Percentiles rank a stretch among this genome's conserved stretches.
Evolutionary conservation across 768 basidiomycete genomes (phyloP).

Genomic region (Tricholoma terreum): DNA sequence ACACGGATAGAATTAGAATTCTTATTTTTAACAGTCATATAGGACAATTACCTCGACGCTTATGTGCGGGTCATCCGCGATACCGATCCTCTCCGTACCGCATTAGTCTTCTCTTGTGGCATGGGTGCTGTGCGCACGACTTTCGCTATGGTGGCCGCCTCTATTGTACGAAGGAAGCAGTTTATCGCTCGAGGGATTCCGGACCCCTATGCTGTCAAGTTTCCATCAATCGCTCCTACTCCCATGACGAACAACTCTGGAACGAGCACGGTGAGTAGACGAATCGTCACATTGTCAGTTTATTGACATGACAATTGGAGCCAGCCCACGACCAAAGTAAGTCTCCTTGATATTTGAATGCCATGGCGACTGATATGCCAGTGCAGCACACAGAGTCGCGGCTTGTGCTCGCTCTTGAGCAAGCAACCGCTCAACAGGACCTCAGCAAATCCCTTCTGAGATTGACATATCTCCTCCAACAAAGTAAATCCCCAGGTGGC

Average conservation of each 20-base stretch:
- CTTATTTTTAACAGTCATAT: neutral
- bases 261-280: constrained; percentile 43
- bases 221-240: constrained; percentile 16
- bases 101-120: constrained; percentile 92
- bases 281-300: neutral
- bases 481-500: constrained; percentile 43
- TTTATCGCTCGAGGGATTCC: constrained; percentile 58
- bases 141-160: constrained; percentile 95
- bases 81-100: constrained; percentile 76
- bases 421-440: constrained; percentile 79
- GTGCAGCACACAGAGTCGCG: constrained; percentile 53
- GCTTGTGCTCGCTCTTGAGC: constrained; percentile 64
- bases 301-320: neutral
- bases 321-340: constrained; percentile 24
- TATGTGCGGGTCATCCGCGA: constrained; percentile 80
- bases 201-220: constrained; percentile 71
- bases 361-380: neutral
- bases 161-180: constrained; percentile 79
- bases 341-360: neutral
- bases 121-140: constrained; percentile 97
- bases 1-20: neutral
- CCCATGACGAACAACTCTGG: constrained; percentile 32
- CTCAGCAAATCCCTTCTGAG: constrained; percentile 68
- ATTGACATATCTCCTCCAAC: constrained; percentile 80
- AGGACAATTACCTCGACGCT: constrained; percentile 95